Base-by-base conservation (phyloP, 257 asterid genomes). In the Fraxinus anomala region DNA sequence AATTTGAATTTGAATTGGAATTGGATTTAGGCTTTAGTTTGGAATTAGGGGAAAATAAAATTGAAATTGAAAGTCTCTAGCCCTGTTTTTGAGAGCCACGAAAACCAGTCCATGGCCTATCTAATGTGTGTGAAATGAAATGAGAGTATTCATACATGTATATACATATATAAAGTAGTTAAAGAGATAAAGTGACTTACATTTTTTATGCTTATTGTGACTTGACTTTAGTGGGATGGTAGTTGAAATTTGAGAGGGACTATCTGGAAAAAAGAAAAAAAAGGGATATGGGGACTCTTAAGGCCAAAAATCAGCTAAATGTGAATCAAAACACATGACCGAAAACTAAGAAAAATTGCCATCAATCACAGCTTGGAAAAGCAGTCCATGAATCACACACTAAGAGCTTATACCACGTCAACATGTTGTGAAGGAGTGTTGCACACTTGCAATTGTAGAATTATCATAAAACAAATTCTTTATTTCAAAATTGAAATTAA, bases 31-130 rank as follows among this genome's bases (percentile, higher is more conserved):
- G 30, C 0, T 28, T 28, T 28, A 28, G 30, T 28, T 28, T 28
- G 30, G 30, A 28, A 28, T 28, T 28, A 1, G 30, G 30, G 30
- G 30, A 28, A 28, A 28, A 28, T 28, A 28, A 28, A 28, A 28
- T 28, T 28, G 30, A 28, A 28, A 28, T 28, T 28, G 30, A 28
- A 28, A 28, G 0, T 28, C 1, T 87, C 91, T 7, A 87, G 82
- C 67, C 80, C 77, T 70, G 91, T 83, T 79, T 83, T 85, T 44
- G 91, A 85, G 69, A 87, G 86, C 87, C 87, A 87, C 33, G 89
- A 80, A 76, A 87, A 87, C 91, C 91, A 87, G 39, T 87, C 87
- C 91, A 87, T 87, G 81, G 44, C 47, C 61, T 61, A 1, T 19
- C 61, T 72, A 49, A 1, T 66, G 70, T 73, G n/a, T 51, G 63